Evolutionary conservation across 257 asterid species (phyloP), one percentile per base, ranked within the genome.

Genomic region (Nicotiana otophora): DNA sequence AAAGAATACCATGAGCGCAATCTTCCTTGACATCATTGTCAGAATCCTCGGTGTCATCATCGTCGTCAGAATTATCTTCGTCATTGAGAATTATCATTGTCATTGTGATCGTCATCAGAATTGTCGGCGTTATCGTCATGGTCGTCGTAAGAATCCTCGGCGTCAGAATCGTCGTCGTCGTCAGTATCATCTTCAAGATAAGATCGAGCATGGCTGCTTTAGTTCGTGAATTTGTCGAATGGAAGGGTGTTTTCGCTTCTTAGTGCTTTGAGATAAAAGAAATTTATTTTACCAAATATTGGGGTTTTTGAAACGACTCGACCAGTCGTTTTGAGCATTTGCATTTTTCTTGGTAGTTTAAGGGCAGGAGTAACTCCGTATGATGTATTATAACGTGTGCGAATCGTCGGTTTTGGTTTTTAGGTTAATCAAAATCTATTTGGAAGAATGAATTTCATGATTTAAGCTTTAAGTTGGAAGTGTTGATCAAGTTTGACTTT

Each of bases 1-100:
- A 65, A 31, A 10, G 64, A 39, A 34, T 19, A 93, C 97, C 95
- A 83, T 82, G 91, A 26, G 88, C 31, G 17, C 84, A 93, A 51
- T 88, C 91, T 81, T 88, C 94, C 30, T 89, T 92, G 63, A 89
- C 97, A 34, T 88, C 88, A 33, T 87, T 88, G 33, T 90, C 97
- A 30, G 55, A 48, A 51, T 91, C 93, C 31, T 92, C 94, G 48
- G 77, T 33, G 26, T 89, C 96, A 26, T 91, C 94, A 23, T 23
- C 26, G 63, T 90, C 97, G 42, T 93, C 97, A 33, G 95, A 90
- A 84, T 90, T 92, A 16, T 92, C 97, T 48, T 67, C 83, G n/a
- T 91, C 94, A 1, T 23, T 23, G 26, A 23, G 26, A 23, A 23
- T 23, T 1, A 23, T 23, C 26, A 23, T 23, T 23, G 26, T 89